Evolutionary conservation across 2,329 filamentous ascomycete genomes (phyloP), one percentile per base, ranked within the genome.

Genomic region (Orbilia quercus): DNA sequence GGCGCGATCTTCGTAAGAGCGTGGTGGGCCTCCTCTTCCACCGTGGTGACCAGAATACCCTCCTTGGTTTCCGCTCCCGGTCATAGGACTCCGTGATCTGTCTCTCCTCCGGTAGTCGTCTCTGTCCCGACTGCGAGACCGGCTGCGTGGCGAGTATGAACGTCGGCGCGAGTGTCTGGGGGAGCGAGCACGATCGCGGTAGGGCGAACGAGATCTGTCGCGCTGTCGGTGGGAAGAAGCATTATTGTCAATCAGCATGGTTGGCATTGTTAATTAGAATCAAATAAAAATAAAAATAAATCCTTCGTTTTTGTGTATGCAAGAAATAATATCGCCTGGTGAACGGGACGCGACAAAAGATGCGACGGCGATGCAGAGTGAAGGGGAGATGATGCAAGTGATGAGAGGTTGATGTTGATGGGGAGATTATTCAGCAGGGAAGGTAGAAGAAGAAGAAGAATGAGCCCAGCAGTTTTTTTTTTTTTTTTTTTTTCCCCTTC

Each of bases 61-160:
- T 85, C 89, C 90, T 80, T 87, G 84, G 75, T 85, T 81, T 80
- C 87, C 89, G 82, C 89, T 85, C 80, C 85, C 89, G 84, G 89
- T 90, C 89, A 96, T 93, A 83, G 92, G 92, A 82, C 90, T 95
- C 81, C 91, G 90, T 81, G 90, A 85, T 85, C 90, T 86, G 81
- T 88, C 89, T 79, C 84, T 85, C 82, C 89, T 88, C 80, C 90
- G 89, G 80, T 90, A 90, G 78, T 91, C 89, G 84, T 90, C 89
- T 66, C 69, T 66, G 38, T 66, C 69, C 82, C 88, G 86, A 81
- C 90, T 92, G 79, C 87, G 86, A 81, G 90, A 93, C 81, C 90
- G 89, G 83, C 88, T 91, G 79, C 90, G 89, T 75, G 90, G 89
- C 73, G 90, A 91, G 81, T 90, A 92, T 58, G 90, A 93, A 77